These are phyloP conservation scores for Cunninghamia lanceolata DNA, from an alignment of 75 land plant species.

Conservation along the genomic window DNA sequence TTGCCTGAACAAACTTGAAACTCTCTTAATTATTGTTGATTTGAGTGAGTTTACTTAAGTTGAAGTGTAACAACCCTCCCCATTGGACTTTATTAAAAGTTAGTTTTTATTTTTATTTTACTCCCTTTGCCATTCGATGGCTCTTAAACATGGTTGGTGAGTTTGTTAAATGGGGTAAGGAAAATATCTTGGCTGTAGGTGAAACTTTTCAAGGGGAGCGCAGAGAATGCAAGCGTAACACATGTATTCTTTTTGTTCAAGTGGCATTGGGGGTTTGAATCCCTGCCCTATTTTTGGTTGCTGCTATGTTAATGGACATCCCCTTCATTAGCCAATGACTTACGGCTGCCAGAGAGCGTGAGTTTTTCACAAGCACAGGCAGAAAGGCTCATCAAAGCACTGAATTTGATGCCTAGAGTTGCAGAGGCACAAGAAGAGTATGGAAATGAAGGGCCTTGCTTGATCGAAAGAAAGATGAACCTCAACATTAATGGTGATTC, in stretches of 20 bases:
- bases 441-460: constrained; percentile 8
- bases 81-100: too few relatives aligned
- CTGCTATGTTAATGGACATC: constrained; percentile 2
- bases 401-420: constrained; percentile 65
- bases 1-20: too few relatives aligned
- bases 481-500: constrained; percentile 32
- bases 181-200: too few relatives aligned
- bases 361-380: constrained; percentile 39
- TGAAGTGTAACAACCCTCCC: too few relatives aligned
- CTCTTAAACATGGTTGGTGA: too few relatives aligned
- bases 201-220: too few relatives aligned
- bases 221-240: neutral
- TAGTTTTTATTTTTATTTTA: too few relatives aligned
- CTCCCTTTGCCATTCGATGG: too few relatives aligned
- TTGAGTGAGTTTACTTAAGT: too few relatives aligned
- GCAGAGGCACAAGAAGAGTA: constrained; percentile 17
- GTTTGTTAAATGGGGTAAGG: too few relatives aligned
- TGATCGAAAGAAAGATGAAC: constrained; percentile 62
- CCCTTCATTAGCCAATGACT: neutral
- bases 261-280: neutral
- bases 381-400: constrained; percentile 69
- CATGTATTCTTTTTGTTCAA: neutral
- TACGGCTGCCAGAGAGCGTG: constrained; percentile 12
- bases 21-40: too few relatives aligned
- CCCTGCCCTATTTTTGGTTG: neutral